A percentile compares a stretch with the other conserved stretches of the same genome.
phyloP scores from a whole-genome alignment of 1,284 basidiomycete species.

The Pisolithus thermaeus region DNA sequence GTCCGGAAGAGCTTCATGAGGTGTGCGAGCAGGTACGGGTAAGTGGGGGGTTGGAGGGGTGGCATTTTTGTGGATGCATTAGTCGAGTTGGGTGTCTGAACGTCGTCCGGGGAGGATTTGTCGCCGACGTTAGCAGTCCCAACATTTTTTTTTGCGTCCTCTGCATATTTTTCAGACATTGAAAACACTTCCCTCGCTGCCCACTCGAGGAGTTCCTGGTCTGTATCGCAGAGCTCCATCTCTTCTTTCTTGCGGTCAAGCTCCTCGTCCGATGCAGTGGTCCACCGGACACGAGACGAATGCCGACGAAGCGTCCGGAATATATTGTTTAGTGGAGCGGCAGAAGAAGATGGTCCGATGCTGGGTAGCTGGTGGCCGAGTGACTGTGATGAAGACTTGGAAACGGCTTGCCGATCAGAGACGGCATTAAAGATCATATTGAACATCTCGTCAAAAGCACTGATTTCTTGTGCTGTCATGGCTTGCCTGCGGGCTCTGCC shows the following conservation, averaged over 20 bases:
- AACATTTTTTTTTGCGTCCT: slow-evolving; percentile 25
- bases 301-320: slow-evolving; percentile 41
- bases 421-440: slow-evolving; percentile 61
- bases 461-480: slow-evolving; percentile 63
- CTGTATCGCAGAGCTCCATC: slow-evolving; percentile 65
- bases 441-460: slow-evolving; percentile 67
- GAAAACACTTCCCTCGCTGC: slow-evolving; percentile 66
- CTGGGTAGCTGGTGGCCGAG: slow-evolving; percentile 8
- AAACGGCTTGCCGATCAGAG: slow-evolving; percentile 24
- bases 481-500: slow-evolving; percentile 39
- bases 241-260: slow-evolving; percentile 75
- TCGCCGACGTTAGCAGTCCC: not conserved
- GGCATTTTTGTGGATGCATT: slow-evolving; percentile 22
- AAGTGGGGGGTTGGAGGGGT: slow-evolving; percentile 54
- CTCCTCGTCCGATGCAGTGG: slow-evolving; percentile 46
- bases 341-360: slow-evolving; percentile 9
- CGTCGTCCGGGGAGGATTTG: not conserved
- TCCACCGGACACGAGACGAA: slow-evolving; percentile 45
- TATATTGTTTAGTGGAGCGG: slow-evolving; percentile 21
- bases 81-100: slow-evolving; percentile 2
- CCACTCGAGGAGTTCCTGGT: slow-evolving; percentile 75
- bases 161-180: slow-evolving; percentile 45
- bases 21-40: slow-evolving; percentile 67
- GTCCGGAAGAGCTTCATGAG: slow-evolving; percentile 74
- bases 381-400: slow-evolving; percentile 9